A percentile compares a stretch with the other conserved stretches of the same genome.
phyloP scores from a whole-genome alignment of 2,329 filamentous ascomycete genomes.

The Ceratocystis eucalypticola region DNA sequence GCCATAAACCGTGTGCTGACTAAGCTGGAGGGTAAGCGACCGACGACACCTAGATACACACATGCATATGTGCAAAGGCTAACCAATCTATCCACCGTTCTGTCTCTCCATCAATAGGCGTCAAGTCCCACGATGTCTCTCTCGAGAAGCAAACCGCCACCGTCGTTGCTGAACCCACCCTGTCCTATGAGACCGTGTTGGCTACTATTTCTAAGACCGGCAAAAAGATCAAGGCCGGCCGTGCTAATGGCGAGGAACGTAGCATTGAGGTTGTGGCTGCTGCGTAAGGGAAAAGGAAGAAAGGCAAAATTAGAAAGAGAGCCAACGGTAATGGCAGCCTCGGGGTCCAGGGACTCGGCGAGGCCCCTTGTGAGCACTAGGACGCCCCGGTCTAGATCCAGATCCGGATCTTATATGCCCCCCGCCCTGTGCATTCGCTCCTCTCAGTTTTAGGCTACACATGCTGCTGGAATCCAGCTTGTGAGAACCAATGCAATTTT shows the following conservation, averaged over 20 bases:
- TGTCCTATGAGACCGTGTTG: slow-evolving; percentile 70
- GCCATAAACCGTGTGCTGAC: slow-evolving; percentile 84
- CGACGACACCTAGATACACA: neutral
- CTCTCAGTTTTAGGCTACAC: neutral
- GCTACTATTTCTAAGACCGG: slow-evolving; percentile 89
- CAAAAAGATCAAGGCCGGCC: slow-evolving; percentile 71
- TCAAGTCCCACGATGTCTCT: slow-evolving; percentile 75
- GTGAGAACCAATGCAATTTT: neutral
- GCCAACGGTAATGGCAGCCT: too few species aligned
- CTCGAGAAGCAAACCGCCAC: slow-evolving; percentile 76
- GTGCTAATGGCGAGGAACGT: slow-evolving; percentile 51
- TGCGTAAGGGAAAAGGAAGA: slow-evolving; percentile 21
- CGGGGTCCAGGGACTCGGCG: too few species aligned
- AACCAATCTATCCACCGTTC: neutral
- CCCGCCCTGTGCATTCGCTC: neutral
- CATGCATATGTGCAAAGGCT: neutral
- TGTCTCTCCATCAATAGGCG: slow-evolving; percentile 39
- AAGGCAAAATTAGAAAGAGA: too few species aligned
- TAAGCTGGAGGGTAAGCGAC: slow-evolving; percentile 68
- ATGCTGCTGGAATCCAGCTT: slow-evolving; percentile 8
- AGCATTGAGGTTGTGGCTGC: slow-evolving; percentile 36
- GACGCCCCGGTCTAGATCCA: neutral
- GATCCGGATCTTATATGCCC: neutral
- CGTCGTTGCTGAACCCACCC: slow-evolving; percentile 53
- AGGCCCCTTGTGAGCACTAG: too few species aligned